Conservation (phyloP, 2,329 filamentous ascomycete genomes). For the Simplicillium aogashimaense region DNA sequence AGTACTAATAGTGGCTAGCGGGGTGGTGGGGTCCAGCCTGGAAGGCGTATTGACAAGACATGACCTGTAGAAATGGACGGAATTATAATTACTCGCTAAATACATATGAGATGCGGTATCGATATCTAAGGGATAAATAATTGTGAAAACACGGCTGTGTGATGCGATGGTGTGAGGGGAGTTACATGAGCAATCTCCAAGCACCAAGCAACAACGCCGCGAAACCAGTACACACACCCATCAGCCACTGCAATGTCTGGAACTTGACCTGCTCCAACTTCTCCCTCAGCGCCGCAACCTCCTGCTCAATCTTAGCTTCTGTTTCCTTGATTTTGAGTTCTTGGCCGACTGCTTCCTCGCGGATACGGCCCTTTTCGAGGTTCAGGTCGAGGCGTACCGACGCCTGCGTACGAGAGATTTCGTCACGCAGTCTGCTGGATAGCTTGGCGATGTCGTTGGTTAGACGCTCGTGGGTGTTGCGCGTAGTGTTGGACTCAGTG, state of each 20-base stretch:
- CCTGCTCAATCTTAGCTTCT: slow-evolving; percentile 96
- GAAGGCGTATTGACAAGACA: no score
- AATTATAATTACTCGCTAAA: no score
- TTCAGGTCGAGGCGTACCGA: slow-evolving; percentile 89
- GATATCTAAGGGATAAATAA: no score
- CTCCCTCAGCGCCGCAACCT: slow-evolving; percentile 82
- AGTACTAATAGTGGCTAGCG: neutral
- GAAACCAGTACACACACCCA: slow-evolving; percentile 68
- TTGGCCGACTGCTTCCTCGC: slow-evolving; percentile 92
- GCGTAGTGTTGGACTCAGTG: slow-evolving; percentile 80
- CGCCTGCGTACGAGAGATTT: slow-evolving; percentile 89
- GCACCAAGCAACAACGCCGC: slow-evolving; percentile 59
- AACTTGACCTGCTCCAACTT: slow-evolving; percentile 97
- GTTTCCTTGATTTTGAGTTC: slow-evolving; percentile 99
- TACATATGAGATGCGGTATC: no score
- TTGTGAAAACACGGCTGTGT: no score
- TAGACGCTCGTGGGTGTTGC: slow-evolving; percentile 81
- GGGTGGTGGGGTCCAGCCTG: no score
- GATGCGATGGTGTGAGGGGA: no score
- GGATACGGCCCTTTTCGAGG: slow-evolving; percentile 89
- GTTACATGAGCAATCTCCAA: slow-evolving; percentile 58
- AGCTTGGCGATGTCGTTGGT: slow-evolving; percentile 94
- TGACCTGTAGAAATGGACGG: no score
- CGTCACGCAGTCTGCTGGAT: slow-evolving; percentile 79
- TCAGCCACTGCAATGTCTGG: slow-evolving; percentile 94